Base-by-base conservation (phyloP, 2,329 filamentous ascomycete species). In the Rhexocercosporidium sp. region DNA sequence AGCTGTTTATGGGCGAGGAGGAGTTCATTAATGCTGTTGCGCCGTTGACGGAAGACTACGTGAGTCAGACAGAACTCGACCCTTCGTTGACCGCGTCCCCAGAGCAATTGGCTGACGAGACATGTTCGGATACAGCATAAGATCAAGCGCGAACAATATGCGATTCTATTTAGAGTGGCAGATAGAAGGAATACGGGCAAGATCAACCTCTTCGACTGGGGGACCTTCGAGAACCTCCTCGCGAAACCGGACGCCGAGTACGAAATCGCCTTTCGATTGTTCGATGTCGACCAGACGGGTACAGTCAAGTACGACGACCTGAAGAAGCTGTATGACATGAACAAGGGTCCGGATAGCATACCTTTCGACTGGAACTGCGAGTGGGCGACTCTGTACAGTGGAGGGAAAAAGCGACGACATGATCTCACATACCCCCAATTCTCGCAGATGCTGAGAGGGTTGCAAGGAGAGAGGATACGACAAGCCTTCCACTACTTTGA, bases 321-420 rank as follows among this genome's bases (percentile, higher is more conserved):
- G 81, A 89, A 93, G 77, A 86, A 88, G 67, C 83, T 95, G 66
- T 97, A 96, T 81, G 92, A 95, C 81, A 84, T 90, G 75, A 96
- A 97, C 86, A 97, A 95, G 83, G 90, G 91, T n/a, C 82, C 89
- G 27, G 86, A 92, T 68, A 93, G 87, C 78, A 91, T 99, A 70
- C 93, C 96, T 16, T 98, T 99, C 77, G 92, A 99, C 81, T 98
- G 96, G 94, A 92, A 94, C 77, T 96, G 92, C 71, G 93, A 97
- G 79, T 99, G 96, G 96, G 95, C 94, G 47, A 92, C 92, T 75
- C 86, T 99, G 69, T 98, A 99, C 82, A 92, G 96, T 75, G 96
- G 96, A 69, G 89, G 90, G 77, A 93, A 91, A 83, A 92, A 92
- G 81, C 90, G 92, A 80, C 88, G 95, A 72, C 96, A 97, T 79